Percentiles rank a stretch among this genome's conserved stretches.
These are phyloP conservation scores for Marasmius fiardii DNA, from an alignment of 1,284 basidiomycete genomes.

Conservation along the genomic window DNA sequence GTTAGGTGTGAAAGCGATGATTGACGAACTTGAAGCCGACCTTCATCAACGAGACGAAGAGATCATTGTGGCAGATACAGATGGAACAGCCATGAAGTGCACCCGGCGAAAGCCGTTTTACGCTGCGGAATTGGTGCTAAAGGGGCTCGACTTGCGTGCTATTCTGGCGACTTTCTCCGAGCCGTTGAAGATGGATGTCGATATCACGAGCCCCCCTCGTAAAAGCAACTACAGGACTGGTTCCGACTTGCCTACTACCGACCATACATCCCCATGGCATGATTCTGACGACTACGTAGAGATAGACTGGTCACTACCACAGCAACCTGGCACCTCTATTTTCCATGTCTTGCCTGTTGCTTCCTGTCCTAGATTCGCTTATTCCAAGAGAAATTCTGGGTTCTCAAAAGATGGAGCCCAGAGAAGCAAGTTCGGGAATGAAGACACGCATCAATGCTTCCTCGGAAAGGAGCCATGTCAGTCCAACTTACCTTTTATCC, in stretches of 20 bases:
- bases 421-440: conserved; percentile 83
- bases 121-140: conserved; percentile 85
- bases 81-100: conserved; percentile 49
- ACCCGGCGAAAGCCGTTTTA: conserved; percentile 87
- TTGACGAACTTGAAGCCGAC: conserved; percentile 84
- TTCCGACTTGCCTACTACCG: conserved; percentile 37
- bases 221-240: conserved; percentile 48
- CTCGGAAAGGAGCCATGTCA: conserved; percentile 73
- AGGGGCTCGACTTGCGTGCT: conserved; percentile 76
- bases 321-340: conserved; percentile 37
- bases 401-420: conserved; percentile 35
- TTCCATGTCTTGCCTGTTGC: conserved; percentile 73
- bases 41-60: conserved; percentile 94
- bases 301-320: conserved; percentile 61
- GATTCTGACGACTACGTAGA: conserved; percentile 87
- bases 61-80: conserved; percentile 46
- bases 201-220: conserved; percentile 39
- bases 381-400: conserved; percentile 66
- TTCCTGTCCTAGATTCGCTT: conserved; percentile 82
- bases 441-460: conserved; percentile 84
- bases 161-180: conserved; percentile 79
- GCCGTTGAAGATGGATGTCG: conserved; percentile 57
- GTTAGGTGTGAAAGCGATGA: conserved; percentile 82
- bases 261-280: conserved; percentile 59
- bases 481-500: conserved; percentile 23